These are phyloP conservation scores for Cercospora berteroae DNA, from an alignment of 2,329 filamentous ascomycete genomes.

Conservation along the genomic window DNA sequence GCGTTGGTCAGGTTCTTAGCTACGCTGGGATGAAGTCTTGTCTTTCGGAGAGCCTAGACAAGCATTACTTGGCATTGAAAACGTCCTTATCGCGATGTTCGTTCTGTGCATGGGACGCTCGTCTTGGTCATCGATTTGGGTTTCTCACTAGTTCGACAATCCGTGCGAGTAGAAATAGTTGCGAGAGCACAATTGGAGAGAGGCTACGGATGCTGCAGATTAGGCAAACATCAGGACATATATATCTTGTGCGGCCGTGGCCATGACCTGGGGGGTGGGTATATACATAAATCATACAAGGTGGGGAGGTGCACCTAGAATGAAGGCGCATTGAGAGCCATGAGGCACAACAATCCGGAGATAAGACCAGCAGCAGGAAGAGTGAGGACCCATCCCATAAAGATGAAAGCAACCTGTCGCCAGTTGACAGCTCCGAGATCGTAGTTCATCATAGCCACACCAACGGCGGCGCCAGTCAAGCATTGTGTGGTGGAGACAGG, in stretches of 20 bases:
- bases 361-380: slow-evolving; percentile 56
- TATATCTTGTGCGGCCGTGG: not conserved
- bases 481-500: slow-evolving; percentile 65
- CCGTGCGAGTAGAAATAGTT: not conserved
- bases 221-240: not conserved
- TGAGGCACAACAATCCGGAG: slow-evolving; percentile 58
- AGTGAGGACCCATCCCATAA: slow-evolving; percentile 59
- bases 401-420: slow-evolving; percentile 61
- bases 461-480: slow-evolving; percentile 59
- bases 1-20: not conserved
- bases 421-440: slow-evolving; percentile 60
- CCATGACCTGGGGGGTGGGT: not conserved
- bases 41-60: not conserved
- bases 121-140: no score
- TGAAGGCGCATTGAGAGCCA: slow-evolving; percentile 37
- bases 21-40: not conserved
- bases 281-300: not conserved
- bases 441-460: slow-evolving; percentile 59
- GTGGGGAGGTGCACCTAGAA: not conserved
- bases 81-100: not conserved
- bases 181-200: not conserved
- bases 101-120: not conserved
- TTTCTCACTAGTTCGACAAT: not conserved
- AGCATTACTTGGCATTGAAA: not conserved
- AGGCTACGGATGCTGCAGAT: not conserved